Percentiles rank a stretch among this genome's conserved stretches.
phyloP scores from a whole-genome alignment of 225 moss, liverwort and hornwort genomes.

The Marchantia polymorpha region DNA sequence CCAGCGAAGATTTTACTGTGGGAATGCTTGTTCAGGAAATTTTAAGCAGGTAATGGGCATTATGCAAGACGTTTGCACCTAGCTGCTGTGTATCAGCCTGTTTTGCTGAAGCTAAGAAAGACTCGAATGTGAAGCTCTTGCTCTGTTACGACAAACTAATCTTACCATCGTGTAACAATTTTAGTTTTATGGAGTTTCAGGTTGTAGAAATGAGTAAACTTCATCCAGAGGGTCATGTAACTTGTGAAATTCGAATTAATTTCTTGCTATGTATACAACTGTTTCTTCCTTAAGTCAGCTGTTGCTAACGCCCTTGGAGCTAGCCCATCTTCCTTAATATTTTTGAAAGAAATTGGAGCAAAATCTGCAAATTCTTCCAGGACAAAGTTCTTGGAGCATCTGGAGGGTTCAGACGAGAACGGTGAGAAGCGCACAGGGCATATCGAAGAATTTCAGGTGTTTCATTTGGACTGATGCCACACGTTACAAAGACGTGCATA shows the following conservation, averaged over 20 bases:
- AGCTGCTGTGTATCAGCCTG: not conserved
- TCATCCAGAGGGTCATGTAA: too few relatives aligned
- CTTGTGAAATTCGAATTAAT: too few relatives aligned
- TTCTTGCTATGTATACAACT: too few relatives aligned
- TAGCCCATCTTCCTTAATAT: too few relatives aligned
- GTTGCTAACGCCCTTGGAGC: too few relatives aligned
- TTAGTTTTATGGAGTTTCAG: too few relatives aligned
- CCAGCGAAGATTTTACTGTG: slow-evolving; percentile 22
- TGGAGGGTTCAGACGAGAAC: slow-evolving; percentile 19
- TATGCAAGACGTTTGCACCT: not conserved
- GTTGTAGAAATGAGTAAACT: too few relatives aligned
- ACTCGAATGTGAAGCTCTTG: not conserved
- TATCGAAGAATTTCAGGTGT: slow-evolving; percentile 30
- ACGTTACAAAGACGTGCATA: too few relatives aligned
- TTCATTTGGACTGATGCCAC: too few relatives aligned
- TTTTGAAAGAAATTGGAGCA: not conserved
- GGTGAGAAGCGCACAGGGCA: slow-evolving; percentile 13
- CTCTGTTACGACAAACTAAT: not conserved
- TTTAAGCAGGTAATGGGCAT: slow-evolving; percentile 24
- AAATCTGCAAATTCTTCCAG: slow-evolving; percentile 13
- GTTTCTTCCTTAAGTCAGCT: too few relatives aligned
- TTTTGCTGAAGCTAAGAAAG: not conserved
- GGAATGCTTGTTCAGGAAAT: slow-evolving; percentile 34
- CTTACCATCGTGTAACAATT: not conserved
- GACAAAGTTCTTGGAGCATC: slow-evolving; percentile 32